These are phyloP conservation scores for Termitomyces titanicus DNA, from an alignment of 768 basidiomycete genomes.

Conservation along the genomic window DNA sequence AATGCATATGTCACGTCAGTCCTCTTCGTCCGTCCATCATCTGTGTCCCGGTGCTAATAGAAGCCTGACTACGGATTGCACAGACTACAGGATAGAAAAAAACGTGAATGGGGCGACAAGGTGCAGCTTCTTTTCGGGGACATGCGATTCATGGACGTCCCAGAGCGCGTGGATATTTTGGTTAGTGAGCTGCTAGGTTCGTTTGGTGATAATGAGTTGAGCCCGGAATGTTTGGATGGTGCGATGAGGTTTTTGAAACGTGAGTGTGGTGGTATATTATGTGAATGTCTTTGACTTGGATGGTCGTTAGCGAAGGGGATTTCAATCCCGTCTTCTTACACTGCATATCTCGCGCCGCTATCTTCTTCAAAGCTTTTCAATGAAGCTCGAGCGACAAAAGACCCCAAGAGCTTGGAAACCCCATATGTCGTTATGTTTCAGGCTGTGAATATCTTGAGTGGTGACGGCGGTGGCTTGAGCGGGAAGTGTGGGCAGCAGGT, in stretches of 20 bases:
- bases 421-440: conserved; percentile 99
- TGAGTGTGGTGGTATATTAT: conserved; percentile 29
- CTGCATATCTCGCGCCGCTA: conserved; percentile 89
- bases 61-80: not conserved
- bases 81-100: conserved; percentile 82
- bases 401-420: conserved; percentile 78
- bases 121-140: conserved; percentile 91
- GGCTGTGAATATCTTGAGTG: conserved; percentile 86
- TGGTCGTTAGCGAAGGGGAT: conserved; percentile 72
- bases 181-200: conserved; percentile 95
- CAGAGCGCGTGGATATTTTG: conserved; percentile 88
- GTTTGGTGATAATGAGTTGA: conserved; percentile 98
- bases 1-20: conserved; percentile 89
- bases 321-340: conserved; percentile 95
- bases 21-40: conserved; percentile 1
- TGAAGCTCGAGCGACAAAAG: conserved; percentile 67
- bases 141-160: conserved; percentile 82
- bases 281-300: not conserved
- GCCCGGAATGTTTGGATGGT: conserved; percentile 97
- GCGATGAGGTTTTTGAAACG: conserved; percentile 91
- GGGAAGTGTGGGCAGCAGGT: conserved; percentile 77
- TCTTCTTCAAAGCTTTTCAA: conserved; percentile 92
- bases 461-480: conserved; percentile 55
- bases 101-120: conserved; percentile 75
- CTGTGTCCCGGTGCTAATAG: conserved; percentile 11